These are phyloP conservation scores for Yamadazyma dushanensis DNA, from an alignment of 1,139 yeast genomes.

Conservation along the genomic window DNA sequence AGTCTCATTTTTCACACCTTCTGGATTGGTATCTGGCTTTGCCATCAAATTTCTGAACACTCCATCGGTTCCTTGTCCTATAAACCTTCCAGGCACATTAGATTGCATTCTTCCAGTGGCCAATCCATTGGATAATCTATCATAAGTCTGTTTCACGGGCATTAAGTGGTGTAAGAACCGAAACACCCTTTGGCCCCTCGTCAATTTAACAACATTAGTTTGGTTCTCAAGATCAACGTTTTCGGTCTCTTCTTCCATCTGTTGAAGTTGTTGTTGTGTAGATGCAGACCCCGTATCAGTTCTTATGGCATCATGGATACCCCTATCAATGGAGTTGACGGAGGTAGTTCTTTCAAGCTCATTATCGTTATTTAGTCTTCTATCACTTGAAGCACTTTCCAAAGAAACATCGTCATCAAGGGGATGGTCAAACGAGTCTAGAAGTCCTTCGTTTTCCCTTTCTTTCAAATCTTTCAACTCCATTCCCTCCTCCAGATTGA, in stretches of 20 bases:
- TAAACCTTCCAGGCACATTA: constrained; percentile 44
- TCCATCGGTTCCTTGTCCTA: constrained; percentile 75
- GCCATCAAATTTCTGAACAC: constrained; percentile 91
- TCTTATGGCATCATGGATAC: constrained; percentile 17
- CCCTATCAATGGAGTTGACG: constrained; percentile 16
- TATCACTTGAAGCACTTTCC: constrained; percentile 7
- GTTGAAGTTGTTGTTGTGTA: constrained; percentile 1
- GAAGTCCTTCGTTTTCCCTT: constrained; percentile 10
- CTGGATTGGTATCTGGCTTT: constrained; percentile 64
- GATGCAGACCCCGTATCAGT: constrained; percentile 1
- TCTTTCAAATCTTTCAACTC: constrained; percentile 14
- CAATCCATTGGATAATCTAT: constrained; percentile 44
- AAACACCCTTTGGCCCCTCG: constrained; percentile 31
- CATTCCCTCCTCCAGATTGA: constrained; percentile 10
- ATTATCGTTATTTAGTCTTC: constrained; percentile 4
- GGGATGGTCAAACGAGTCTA: constrained; percentile 14
- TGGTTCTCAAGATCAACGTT: constrained; percentile 23
- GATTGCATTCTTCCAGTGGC: constrained; percentile 48
- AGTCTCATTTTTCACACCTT: constrained; percentile 37
- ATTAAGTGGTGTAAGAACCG: constrained; percentile 35
- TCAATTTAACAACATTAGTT: constrained; percentile 16
- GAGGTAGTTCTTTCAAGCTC: background rate
- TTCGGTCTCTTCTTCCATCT: background rate
- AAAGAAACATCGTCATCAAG: constrained; percentile 9
- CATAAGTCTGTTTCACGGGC: constrained; percentile 47